A percentile compares a stretch with the other conserved stretches of the same genome.
These are phyloP conservation scores for Fusarium sacchari DNA, from an alignment of 2,329 filamentous ascomycete species.

Conservation along the genomic window DNA sequence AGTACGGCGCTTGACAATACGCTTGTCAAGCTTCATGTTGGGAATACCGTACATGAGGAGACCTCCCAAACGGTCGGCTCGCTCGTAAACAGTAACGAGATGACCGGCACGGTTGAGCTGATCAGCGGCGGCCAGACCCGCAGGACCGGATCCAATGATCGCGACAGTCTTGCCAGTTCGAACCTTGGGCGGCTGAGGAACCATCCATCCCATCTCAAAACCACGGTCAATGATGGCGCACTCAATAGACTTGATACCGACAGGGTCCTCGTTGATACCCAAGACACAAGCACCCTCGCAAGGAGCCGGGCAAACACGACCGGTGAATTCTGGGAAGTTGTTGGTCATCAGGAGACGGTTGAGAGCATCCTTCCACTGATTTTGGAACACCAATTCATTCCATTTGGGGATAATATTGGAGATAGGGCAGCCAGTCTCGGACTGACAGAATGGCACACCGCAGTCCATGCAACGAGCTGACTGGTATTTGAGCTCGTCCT, in stretches of 20 bases:
- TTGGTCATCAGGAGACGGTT: slow-evolving; percentile 95
- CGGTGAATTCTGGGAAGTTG: slow-evolving; percentile 98
- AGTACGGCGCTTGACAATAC: slow-evolving; percentile 92
- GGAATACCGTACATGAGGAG: slow-evolving; percentile 98
- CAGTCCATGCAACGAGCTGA: slow-evolving; percentile 98
- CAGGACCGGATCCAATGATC: slow-evolving; percentile 90
- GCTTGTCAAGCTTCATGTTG: slow-evolving; percentile 99
- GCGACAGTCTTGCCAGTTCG: slow-evolving; percentile 91
- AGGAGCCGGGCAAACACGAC: slow-evolving; percentile 94
- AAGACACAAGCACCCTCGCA: slow-evolving; percentile 96
- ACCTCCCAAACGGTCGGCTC: slow-evolving; percentile 88
- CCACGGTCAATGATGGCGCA: slow-evolving; percentile 98
- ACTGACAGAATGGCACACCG: slow-evolving; percentile 97
- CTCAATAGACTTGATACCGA: slow-evolving; percentile 98
- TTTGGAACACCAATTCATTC: slow-evolving; percentile 83
- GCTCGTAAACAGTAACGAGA: slow-evolving; percentile 89
- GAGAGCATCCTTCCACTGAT: slow-evolving; percentile 90
- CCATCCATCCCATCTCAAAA: slow-evolving; percentile 98
- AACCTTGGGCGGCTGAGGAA: slow-evolving; percentile 78
- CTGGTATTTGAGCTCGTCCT: slow-evolving; percentile 97
- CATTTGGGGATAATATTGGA: slow-evolving; percentile 98
- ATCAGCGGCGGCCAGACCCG: slow-evolving; percentile 89
- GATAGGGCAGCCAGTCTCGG: slow-evolving; percentile 94
- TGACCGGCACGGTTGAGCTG: slow-evolving; percentile 95
- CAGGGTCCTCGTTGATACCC: slow-evolving; percentile 95